A percentile compares a stretch with the other conserved stretches of the same genome.
Conservation (phyloP, 306 rosid genomes). For the Aeschynomene evenia region DNA sequence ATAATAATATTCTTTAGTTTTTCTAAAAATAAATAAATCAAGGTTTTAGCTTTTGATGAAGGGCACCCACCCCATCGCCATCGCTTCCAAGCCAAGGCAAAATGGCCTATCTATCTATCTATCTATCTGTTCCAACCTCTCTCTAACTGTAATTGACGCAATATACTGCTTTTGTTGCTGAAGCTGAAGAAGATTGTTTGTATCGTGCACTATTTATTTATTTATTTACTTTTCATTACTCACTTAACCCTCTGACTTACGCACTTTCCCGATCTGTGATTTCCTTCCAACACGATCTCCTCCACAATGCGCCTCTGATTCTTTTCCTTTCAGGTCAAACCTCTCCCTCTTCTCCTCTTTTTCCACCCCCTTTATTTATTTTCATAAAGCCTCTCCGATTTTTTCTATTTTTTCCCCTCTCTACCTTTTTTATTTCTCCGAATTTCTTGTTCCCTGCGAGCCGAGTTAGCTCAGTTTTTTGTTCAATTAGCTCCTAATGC, state of each 20-base stretch:
- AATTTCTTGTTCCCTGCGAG: background rate
- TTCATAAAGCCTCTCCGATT: background rate
- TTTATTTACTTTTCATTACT: background rate
- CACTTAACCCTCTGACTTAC: conserved; percentile 21
- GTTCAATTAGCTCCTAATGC: background rate
- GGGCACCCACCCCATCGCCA: conserved; percentile 54
- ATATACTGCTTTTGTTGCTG: conserved; percentile 25
- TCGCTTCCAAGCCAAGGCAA: conserved; percentile 86
- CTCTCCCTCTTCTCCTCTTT: conserved; percentile 32
- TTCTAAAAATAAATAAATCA: conserved; percentile 34
- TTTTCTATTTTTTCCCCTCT: too few species aligned
- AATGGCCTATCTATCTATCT: too few species aligned
- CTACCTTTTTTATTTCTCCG: background rate
- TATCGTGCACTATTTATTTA: conserved; percentile 7
- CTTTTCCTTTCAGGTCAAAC: conserved; percentile 45
- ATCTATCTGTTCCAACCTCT: conserved; percentile 21
- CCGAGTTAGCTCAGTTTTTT: background rate
- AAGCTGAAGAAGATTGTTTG: too few species aligned
- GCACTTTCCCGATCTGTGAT: conserved; percentile 54
- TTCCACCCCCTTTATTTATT: background rate
- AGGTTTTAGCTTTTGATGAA: conserved; percentile 43
- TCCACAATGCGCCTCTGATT: conserved; percentile 51
- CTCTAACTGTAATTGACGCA: conserved; percentile 10
- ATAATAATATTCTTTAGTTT: background rate
- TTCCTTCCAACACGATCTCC: conserved; percentile 45